phyloP scores from a whole-genome alignment of 495 filamentous ascomycete species.

The Penicillium subrubescens region DNA sequence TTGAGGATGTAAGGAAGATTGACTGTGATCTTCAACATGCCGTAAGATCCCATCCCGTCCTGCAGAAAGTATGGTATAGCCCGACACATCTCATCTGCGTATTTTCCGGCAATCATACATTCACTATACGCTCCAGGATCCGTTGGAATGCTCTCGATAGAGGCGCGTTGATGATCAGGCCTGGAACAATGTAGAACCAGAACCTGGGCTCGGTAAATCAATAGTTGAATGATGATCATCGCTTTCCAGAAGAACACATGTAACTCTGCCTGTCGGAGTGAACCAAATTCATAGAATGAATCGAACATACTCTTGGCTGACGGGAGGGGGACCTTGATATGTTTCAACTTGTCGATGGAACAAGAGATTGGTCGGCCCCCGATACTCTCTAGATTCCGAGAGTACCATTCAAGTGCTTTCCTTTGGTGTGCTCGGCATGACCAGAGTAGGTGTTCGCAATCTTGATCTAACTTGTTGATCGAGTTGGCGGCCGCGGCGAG shows the following conservation, averaged over 20 bases:
- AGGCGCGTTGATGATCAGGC: not conserved
- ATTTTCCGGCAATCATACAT: not conserved
- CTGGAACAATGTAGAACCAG: not conserved
- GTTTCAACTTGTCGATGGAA: not conserved
- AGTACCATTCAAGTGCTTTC: not conserved
- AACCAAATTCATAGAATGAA: not conserved
- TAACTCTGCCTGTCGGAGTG: slow-evolving; percentile 5
- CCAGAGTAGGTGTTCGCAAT: not conserved
- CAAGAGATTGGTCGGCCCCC: not conserved
- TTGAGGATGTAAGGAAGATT: slow-evolving; percentile 8
- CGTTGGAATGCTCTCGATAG: not conserved
- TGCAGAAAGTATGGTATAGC: slow-evolving; percentile 8
- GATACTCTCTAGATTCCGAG: not conserved
- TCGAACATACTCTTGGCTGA: not conserved
- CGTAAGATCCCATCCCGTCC: not conserved
- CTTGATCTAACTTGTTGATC: not conserved
- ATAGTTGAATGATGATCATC: not conserved
- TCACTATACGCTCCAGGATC: not conserved
- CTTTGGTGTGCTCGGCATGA: not conserved
- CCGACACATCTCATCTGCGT: slow-evolving; percentile 8
- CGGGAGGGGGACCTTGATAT: not conserved
- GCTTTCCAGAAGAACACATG: slow-evolving; percentile 12
- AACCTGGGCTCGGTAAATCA: slow-evolving; percentile 8
- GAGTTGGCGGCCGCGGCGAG: not conserved
- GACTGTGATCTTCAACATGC: slow-evolving; percentile 4